Evolutionary conservation across 768 basidiomycete species (phyloP), one percentile per base, ranked within the genome.

Genomic region (Psilocybe cyanescens): DNA sequence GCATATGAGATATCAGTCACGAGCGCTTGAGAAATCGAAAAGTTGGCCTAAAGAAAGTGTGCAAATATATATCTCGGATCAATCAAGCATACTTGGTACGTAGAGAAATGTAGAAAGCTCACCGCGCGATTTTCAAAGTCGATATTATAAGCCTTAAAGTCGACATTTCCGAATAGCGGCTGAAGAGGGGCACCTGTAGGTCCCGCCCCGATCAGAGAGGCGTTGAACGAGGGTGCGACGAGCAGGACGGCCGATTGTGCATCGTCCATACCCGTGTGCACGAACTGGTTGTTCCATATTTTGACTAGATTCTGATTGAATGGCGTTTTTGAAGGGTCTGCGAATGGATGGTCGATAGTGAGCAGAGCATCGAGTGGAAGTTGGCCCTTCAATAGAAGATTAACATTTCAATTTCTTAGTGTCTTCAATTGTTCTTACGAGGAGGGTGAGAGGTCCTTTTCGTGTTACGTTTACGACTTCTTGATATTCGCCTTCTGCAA

Each of bases 81-180:
- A 33, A 46, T 39, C n/a, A 19, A 45, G 6, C 45, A n/a, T 12
- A n/a, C 12, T 2, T 16, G n/a, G 4, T 11, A 6, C 3, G 28
- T 8, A 48, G 3, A 52, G 17, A 45, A 55, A 45, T 3, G 4
- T 35, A 17, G 29, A 60, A 11, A 71, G 83, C 59, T 62, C 24
- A 88, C 87, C n/a, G 87, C 87, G 61, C 83, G 77, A 63, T 89
- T 90, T 57, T 86, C 79, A 59, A 88, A 86, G 68, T 89, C 81
- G 61, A 90, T 83, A 64, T 89, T 89, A 62, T 89, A 88, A 8
- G 80, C 83, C 64, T 76, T 86, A 74, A 89, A 89, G 65, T 90
- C 81, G 24, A 69, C 62, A 60, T 76, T 86, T 0, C 88, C 88
- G 55, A 84, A 86, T 9, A 75, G 68, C 3, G 78, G 77, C 62